These are phyloP conservation scores for Pythium phragmitis DNA, from an alignment of 352 stramenopile species.

Conservation along the genomic window DNA sequence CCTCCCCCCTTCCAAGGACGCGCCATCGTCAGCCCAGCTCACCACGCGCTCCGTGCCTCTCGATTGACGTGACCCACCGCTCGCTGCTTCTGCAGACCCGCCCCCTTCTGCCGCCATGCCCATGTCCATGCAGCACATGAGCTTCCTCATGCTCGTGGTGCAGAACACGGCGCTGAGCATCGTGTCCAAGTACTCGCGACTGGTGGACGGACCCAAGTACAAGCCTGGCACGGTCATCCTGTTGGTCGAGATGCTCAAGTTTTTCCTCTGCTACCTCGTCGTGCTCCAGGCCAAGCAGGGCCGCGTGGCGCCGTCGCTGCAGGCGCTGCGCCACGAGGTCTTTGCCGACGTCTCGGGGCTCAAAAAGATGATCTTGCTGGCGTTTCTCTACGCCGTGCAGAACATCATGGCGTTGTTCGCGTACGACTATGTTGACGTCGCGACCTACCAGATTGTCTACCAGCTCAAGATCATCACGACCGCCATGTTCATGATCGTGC, in stretches of 20 bases:
- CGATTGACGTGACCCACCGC: not conserved
- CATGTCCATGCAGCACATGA: constrained; percentile 72
- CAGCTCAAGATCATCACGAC: constrained; percentile 92
- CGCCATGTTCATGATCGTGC: constrained; percentile 87
- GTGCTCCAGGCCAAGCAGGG: constrained; percentile 66
- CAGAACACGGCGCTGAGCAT: constrained; percentile 87
- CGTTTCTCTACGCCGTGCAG: constrained; percentile 84
- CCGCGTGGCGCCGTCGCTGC: constrained; percentile 49
- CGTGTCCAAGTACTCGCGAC: constrained; percentile 86
- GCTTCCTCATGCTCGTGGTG: constrained; percentile 84
- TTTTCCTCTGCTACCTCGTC: constrained; percentile 75
- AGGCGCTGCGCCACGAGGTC: constrained; percentile 69
- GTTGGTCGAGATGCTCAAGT: constrained; percentile 84
- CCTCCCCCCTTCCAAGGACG: too few relatives aligned
- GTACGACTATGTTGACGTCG: constrained; percentile 88
- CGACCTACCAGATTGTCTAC: constrained; percentile 90
- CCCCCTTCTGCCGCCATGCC: constrained; percentile 22
- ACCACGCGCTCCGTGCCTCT: not conserved
- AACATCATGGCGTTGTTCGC: constrained; percentile 87
- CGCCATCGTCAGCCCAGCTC: not conserved
- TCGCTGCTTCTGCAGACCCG: not conserved
- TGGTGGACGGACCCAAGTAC: constrained; percentile 72
- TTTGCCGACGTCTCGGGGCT: constrained; percentile 75
- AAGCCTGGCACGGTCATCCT: constrained; percentile 75
- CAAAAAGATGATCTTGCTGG: constrained; percentile 85